Conservation (phyloP, 177 flowering plant genomes). For the Tripterygium wilfordii region DNA sequence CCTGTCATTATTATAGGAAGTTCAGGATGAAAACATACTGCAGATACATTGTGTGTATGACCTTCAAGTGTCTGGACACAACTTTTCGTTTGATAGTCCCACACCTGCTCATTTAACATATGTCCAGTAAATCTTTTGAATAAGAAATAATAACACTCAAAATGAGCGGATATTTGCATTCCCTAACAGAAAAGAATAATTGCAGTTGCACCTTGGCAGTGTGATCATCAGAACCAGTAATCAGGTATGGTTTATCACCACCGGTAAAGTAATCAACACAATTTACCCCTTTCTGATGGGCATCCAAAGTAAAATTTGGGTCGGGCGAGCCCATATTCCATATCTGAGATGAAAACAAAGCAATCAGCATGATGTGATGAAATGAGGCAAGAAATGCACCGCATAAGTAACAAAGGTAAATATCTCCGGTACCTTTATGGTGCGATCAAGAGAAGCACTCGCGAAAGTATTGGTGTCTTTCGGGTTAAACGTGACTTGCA, state of each 20-base stretch:
- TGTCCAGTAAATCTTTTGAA: conserved; percentile 1
- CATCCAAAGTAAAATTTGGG: conserved; percentile 90
- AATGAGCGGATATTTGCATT: too few relatives aligned
- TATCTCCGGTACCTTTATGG: conserved; percentile 66
- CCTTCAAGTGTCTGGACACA: conserved; percentile 97
- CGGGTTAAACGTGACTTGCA: conserved; percentile 98
- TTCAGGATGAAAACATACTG: conserved; percentile 91
- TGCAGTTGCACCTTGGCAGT: conserved; percentile 99
- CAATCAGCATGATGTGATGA: conserved; percentile 4
- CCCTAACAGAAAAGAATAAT: too few relatives aligned
- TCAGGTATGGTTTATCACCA: conserved; percentile 85
- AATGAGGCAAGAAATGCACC: not conserved
- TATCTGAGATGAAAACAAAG: conserved; percentile 33
- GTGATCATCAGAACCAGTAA: conserved; percentile 97
- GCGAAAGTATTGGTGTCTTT: conserved; percentile 99
- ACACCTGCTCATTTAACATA: conserved; percentile 46
- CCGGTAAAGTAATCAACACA: conserved; percentile 93
- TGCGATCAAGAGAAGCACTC: conserved; percentile 98
- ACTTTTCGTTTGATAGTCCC: conserved; percentile 94
- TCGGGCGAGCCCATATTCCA: conserved; percentile 98
- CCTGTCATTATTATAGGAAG: conserved; percentile 92
- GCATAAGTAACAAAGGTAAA: not conserved
- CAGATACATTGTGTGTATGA: conserved; percentile 91
- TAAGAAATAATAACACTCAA: too few relatives aligned
- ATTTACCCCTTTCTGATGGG: conserved; percentile 93